phyloP scores from a whole-genome alignment of 2,329 filamentous ascomycete species.

The Acrodontium crateriforme region DNA sequence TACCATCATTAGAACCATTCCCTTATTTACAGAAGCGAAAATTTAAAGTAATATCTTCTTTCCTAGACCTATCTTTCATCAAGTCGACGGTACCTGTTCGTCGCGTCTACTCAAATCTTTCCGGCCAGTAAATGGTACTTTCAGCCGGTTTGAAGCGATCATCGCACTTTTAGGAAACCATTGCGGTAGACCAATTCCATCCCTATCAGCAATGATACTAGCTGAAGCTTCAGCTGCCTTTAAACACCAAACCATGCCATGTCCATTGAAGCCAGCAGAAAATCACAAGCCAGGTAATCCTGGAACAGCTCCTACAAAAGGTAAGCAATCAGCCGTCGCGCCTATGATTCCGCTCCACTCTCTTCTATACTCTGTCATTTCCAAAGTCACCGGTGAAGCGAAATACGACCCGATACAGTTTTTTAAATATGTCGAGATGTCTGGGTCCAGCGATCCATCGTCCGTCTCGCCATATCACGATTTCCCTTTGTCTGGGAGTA shows the following conservation, averaged over 20 bases:
- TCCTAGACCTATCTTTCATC: too few relatives aligned
- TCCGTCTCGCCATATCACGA: slow-evolving; percentile 42
- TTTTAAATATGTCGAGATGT: slow-evolving; percentile 36
- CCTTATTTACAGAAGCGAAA: too few relatives aligned
- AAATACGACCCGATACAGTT: slow-evolving; percentile 37
- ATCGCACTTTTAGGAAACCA: slow-evolving; percentile 44
- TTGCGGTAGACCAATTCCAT: slow-evolving; percentile 13
- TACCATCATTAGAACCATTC: too few relatives aligned
- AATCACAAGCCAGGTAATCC: slow-evolving; percentile 37
- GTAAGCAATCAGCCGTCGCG: slow-evolving; percentile 36
- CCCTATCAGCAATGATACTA: slow-evolving; percentile 37
- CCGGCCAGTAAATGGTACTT: slow-evolving; percentile 9
- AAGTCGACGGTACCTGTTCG: too few relatives aligned
- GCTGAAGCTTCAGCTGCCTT: slow-evolving; percentile 44
- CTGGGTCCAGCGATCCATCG: slow-evolving; percentile 39
- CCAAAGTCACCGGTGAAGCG: slow-evolving; percentile 32
- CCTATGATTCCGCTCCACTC: slow-evolving; percentile 41
- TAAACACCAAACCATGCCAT: slow-evolving; percentile 29
- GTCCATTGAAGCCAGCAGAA: slow-evolving; percentile 48
- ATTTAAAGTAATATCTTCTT: too few relatives aligned
- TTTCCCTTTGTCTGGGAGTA: slow-evolving; percentile 29
- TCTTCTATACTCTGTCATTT: too few relatives aligned
- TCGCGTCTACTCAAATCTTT: slow-evolving; percentile 7
- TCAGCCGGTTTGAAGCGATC: slow-evolving; percentile 33
- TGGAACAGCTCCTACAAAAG: slow-evolving; percentile 33